A percentile compares a stretch with the other conserved stretches of the same genome.
Conservation (phyloP, 805 yeast species). For the Kuraishia ogatae region DNA sequence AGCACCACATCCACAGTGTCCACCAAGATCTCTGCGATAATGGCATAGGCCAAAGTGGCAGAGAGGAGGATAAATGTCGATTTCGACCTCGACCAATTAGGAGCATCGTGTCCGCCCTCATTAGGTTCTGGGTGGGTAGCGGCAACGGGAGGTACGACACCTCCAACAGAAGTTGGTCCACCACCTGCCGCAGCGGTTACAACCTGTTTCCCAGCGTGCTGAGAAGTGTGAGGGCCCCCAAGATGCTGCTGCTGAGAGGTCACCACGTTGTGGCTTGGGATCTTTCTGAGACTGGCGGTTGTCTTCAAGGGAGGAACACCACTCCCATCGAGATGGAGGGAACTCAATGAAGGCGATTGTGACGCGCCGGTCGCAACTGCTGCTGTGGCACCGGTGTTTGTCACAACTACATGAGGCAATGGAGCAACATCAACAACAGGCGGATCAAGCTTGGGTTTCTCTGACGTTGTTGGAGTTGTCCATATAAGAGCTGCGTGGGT, state of each 20-base stretch:
- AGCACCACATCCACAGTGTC: conserved; percentile 88
- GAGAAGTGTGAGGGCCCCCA: not conserved
- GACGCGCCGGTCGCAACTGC: not conserved
- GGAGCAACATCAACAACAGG: not conserved
- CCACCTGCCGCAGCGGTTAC: too few species aligned
- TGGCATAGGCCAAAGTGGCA: conserved; percentile 82
- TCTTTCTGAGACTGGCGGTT: conserved; percentile 1
- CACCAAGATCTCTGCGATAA: conserved; percentile 90
- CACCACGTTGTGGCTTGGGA: conserved; percentile 2
- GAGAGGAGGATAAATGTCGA: conserved; percentile 74
- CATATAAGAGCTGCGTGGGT: conserved; percentile 97
- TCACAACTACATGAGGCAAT: not conserved
- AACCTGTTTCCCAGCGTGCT: not conserved
- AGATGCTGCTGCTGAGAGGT: conserved; percentile 5
- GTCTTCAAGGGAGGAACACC: conserved; percentile 7
- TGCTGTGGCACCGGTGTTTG: not conserved
- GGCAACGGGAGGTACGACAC: not conserved
- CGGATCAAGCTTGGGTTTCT: conserved; percentile 15
- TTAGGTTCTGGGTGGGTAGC: conserved; percentile 17
- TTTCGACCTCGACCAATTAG: conserved; percentile 89
- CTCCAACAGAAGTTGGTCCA: conserved; percentile 11
- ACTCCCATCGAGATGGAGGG: not conserved
- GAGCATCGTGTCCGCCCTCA: conserved; percentile 87
- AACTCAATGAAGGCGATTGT: not conserved
- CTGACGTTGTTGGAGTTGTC: conserved; percentile 55